Evolutionary conservation across 2,329 filamentous ascomycete species (phyloP).

Genomic region (Cryphonectria radicalis): DNA sequence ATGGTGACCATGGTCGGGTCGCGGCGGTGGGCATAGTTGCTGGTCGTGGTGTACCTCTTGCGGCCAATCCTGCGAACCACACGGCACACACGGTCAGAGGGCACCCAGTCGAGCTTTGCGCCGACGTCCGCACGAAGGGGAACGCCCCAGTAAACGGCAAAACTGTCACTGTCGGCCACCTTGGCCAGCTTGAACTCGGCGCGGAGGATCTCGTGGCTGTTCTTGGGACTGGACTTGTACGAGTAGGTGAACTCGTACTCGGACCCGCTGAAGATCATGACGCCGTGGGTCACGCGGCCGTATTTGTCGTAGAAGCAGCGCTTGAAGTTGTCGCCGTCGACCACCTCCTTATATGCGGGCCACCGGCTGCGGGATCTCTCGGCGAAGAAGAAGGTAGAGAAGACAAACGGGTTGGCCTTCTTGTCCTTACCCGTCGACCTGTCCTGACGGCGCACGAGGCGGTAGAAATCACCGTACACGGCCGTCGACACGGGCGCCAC

Average conservation of each 20-base stretch:
- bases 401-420: conserved; percentile 25
- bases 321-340: conserved; percentile 31
- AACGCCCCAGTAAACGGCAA: conserved; percentile 44
- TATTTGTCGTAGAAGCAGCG: conserved; percentile 42
- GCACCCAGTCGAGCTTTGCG: conserved; percentile 40
- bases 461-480: conserved; percentile 37
- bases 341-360: conserved; percentile 37
- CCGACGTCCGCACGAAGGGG: conserved; percentile 35
- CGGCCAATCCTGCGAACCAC: conserved; percentile 37
- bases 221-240: conserved; percentile 41
- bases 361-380: conserved; percentile 31
- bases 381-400: conserved; percentile 37
- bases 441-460: conserved; percentile 34
- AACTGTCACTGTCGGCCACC: conserved; percentile 32
- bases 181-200: conserved; percentile 37
- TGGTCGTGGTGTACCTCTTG: conserved; percentile 38
- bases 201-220: conserved; percentile 40
- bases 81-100: conserved; percentile 42
- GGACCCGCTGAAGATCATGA: conserved; percentile 34
- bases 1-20: conserved; percentile 42
- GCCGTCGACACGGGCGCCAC: conserved; percentile 34
- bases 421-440: conserved; percentile 30
- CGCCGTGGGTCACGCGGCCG: conserved; percentile 40
- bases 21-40: conserved; percentile 43
- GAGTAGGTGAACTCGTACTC: conserved; percentile 42